phyloP scores from a whole-genome alignment of 2,329 filamentous ascomycete species.

The Aspergillus fijiensis region DNA sequence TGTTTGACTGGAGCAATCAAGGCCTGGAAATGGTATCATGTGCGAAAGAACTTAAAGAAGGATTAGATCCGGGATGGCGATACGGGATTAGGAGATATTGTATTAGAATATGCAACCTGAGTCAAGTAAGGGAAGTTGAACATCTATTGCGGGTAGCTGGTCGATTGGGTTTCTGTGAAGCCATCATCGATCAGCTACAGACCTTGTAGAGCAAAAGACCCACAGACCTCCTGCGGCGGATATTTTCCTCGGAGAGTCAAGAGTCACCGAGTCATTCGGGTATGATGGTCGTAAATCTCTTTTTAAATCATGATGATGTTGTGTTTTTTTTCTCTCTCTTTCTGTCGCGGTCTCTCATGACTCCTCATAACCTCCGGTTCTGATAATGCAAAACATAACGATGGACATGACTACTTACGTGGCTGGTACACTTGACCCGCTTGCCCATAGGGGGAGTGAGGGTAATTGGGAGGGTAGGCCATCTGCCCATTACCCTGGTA shows the following conservation, averaged over 20 bases:
- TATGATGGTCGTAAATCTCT: slow-evolving; percentile 10
- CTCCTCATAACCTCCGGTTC: slow-evolving; percentile 20
- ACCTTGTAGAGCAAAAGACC: slow-evolving; percentile 22
- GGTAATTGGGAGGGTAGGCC: slow-evolving; percentile 48
- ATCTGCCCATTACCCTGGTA: slow-evolving; percentile 52
- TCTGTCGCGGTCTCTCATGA: slow-evolving; percentile 16
- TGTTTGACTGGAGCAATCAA: slow-evolving; percentile 29
- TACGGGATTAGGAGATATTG: slow-evolving; percentile 36
- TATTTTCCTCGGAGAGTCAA: slow-evolving; percentile 8
- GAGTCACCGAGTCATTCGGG: slow-evolving; percentile 6
- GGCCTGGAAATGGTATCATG: slow-evolving; percentile 40
- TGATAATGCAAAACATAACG: slow-evolving; percentile 22
- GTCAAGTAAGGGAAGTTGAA: slow-evolving; percentile 22
- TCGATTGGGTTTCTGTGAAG: slow-evolving; percentile 38
- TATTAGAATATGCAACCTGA: slow-evolving; percentile 32
- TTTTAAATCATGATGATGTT: slow-evolving; percentile 4
- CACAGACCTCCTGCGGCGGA: slow-evolving; percentile 16
- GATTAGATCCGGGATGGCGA: slow-evolving; percentile 35
- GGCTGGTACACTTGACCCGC: slow-evolving; percentile 52
- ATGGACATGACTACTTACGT: slow-evolving; percentile 45
- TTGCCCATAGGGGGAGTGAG: slow-evolving; percentile 52
- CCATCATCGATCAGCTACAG: slow-evolving; percentile 34
- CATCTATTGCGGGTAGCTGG: slow-evolving; percentile 40
- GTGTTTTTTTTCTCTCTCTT: slow-evolving; percentile 10
- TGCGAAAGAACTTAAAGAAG: slow-evolving; percentile 28